A percentile compares a stretch with the other conserved stretches of the same genome.
Conservation (phyloP, 306 rosid genomes). For the Begonia loranthoides region DNA sequence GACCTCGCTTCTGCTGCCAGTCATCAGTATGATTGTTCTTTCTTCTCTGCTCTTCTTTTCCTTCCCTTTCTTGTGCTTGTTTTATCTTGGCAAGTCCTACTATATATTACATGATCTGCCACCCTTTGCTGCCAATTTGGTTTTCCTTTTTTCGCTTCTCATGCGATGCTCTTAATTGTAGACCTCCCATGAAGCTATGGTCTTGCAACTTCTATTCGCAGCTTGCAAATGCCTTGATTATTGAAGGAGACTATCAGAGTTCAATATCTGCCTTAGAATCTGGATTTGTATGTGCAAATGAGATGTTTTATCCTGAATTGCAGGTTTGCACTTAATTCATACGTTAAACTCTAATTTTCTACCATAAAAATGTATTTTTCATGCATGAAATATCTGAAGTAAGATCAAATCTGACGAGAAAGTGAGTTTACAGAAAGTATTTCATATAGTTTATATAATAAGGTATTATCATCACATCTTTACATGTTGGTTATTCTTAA, state of each 20-base stretch:
- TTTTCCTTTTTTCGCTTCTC: slow-evolving; percentile 1
- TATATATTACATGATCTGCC: too few species aligned
- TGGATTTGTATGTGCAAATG: slow-evolving; percentile 59
- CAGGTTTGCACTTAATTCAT: slow-evolving; percentile 37
- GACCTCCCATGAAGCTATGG: slow-evolving; percentile 80
- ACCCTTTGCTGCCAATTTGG: background rate
- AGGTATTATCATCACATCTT: too few species aligned
- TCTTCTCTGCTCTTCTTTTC: background rate
- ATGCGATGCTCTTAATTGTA: slow-evolving; percentile 20
- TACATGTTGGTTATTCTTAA: too few species aligned
- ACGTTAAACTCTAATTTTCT: too few species aligned
- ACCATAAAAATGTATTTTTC: too few species aligned
- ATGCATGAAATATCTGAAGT: too few species aligned
- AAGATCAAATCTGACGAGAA: too few species aligned
- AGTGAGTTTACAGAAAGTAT: too few species aligned
- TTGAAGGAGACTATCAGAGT: slow-evolving; percentile 77
- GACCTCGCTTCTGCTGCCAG: slow-evolving; percentile 57
- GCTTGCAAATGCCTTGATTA: slow-evolving; percentile 84
- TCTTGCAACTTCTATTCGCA: slow-evolving; percentile 93
- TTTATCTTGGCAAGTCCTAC: too few species aligned
- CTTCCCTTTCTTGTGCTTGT: background rate
- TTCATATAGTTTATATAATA: too few species aligned
- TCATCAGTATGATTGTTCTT: slow-evolving; percentile 31
- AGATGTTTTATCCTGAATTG: slow-evolving; percentile 59
- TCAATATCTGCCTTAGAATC: slow-evolving; percentile 63